Percentiles rank a stretch among this genome's conserved stretches.
phyloP scores from a whole-genome alignment of 1,284 basidiomycete species.

The Mrakiaceae sp. region DNA sequence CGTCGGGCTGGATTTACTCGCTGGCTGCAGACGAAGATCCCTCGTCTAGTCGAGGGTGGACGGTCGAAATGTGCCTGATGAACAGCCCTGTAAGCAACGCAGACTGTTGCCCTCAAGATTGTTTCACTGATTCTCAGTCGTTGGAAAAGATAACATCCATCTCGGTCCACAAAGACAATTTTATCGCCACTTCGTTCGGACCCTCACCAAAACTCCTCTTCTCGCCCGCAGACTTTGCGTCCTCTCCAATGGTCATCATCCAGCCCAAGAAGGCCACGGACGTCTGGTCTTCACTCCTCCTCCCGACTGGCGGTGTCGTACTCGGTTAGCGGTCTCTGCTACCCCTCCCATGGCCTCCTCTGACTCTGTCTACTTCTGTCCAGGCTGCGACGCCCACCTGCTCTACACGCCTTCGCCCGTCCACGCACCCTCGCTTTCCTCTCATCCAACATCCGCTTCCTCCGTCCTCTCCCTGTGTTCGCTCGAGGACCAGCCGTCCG shows the following conservation, averaged over 20 bases:
- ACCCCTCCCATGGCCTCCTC: neutral
- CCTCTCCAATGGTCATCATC: constrained; percentile 1
- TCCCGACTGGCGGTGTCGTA: constrained; percentile 6
- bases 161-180: neutral
- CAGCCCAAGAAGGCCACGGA: constrained; percentile 15
- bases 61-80: neutral
- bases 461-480: constrained; percentile 9
- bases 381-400: constrained; percentile 11
- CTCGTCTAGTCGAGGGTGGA: neutral
- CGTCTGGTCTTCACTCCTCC: constrained; percentile 3
- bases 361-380: neutral
- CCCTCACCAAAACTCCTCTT: constrained; percentile 7
- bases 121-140: neutral
- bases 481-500: constrained; percentile 1
- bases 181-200: constrained; percentile 14
- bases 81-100: neutral
- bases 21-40: neutral
- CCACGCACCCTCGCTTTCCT: neutral
- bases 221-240: constrained; percentile 1
- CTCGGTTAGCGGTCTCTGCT: constrained; percentile 8
- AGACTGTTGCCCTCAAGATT: neutral
- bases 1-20: neutral
- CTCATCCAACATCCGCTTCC: neutral
- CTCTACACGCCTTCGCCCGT: constrained; percentile 8
- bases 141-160: constrained; percentile 10